phyloP scores from a whole-genome alignment of 768 basidiomycete species.

The Mycena maculata region DNA sequence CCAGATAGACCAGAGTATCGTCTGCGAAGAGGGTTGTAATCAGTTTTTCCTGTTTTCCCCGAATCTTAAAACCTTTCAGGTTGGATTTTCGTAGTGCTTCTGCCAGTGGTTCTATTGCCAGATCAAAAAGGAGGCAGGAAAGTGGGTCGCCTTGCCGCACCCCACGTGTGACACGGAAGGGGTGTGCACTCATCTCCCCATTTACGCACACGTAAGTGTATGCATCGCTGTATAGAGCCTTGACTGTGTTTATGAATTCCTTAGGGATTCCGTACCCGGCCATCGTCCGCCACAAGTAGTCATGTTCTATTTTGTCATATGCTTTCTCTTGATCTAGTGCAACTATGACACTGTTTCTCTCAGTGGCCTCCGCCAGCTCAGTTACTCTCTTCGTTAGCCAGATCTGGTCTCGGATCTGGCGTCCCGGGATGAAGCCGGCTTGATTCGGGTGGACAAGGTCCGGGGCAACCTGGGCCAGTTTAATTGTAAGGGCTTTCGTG shows the following conservation, averaged over 20 bases:
- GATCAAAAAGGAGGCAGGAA: too few relatives aligned
- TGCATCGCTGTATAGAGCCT: too few relatives aligned
- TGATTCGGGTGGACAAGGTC: conserved; percentile 33
- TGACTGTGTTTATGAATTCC: conserved; percentile 24
- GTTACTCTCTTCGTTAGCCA: too few relatives aligned
- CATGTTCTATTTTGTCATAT: not conserved
- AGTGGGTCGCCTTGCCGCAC: too few relatives aligned
- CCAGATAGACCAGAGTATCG: conserved; percentile 34
- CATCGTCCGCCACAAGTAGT: not conserved
- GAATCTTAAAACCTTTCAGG: conserved; percentile 33
- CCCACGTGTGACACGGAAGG: too few relatives aligned
- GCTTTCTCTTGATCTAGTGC: too few relatives aligned
- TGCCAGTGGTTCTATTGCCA: too few relatives aligned
- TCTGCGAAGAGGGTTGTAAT: conserved; percentile 41
- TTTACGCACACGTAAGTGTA: too few relatives aligned
- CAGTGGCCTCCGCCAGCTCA: too few relatives aligned
- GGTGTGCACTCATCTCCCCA: too few relatives aligned
- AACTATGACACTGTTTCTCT: too few relatives aligned
- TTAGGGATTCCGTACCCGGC: conserved; percentile 10
- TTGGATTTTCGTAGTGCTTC: conserved; percentile 20
- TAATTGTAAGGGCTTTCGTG: conserved; percentile 28
- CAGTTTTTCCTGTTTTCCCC: conserved; percentile 18
- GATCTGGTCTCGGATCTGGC: not conserved
- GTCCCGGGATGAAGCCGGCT: too few relatives aligned
- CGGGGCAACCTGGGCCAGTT: not conserved